These are phyloP conservation scores for Aureobasidium sp. DNA, from an alignment of 2,329 filamentous ascomycete genomes.

Conservation along the genomic window DNA sequence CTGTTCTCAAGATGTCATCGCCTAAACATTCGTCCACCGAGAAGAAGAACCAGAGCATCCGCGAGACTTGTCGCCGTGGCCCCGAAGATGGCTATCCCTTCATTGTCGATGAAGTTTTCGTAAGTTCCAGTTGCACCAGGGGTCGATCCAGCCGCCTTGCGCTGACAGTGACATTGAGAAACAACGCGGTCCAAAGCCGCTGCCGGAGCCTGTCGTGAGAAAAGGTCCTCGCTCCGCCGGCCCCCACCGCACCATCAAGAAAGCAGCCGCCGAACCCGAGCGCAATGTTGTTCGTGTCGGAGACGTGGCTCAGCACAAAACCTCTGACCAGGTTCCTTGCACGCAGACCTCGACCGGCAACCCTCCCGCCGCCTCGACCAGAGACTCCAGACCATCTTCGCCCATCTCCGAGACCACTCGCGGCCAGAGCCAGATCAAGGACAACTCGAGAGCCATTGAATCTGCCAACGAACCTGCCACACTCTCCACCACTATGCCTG, in stretches of 20 bases:
- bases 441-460: background rate
- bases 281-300: background rate
- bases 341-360: background rate
- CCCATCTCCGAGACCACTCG: background rate
- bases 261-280: background rate
- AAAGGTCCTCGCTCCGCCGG: background rate
- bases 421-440: background rate
- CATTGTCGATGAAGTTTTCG: background rate
- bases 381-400: background rate
- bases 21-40: background rate
- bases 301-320: background rate
- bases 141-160: background rate
- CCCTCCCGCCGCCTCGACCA: background rate
- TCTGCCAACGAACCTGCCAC: background rate
- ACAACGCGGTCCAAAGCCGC: background rate
- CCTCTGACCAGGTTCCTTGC: background rate
- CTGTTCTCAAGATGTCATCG: background rate
- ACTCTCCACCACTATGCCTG: background rate
- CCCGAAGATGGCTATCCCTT: background rate
- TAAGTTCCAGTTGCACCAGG: background rate
- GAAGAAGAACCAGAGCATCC: background rate
- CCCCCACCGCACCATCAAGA: background rate
- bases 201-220: background rate
- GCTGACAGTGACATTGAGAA: background rate
- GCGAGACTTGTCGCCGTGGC: background rate